A percentile compares a stretch with the other conserved stretches of the same genome.
Conservation (phyloP, 345 rosid species). For the Citrus inodora region DNA sequence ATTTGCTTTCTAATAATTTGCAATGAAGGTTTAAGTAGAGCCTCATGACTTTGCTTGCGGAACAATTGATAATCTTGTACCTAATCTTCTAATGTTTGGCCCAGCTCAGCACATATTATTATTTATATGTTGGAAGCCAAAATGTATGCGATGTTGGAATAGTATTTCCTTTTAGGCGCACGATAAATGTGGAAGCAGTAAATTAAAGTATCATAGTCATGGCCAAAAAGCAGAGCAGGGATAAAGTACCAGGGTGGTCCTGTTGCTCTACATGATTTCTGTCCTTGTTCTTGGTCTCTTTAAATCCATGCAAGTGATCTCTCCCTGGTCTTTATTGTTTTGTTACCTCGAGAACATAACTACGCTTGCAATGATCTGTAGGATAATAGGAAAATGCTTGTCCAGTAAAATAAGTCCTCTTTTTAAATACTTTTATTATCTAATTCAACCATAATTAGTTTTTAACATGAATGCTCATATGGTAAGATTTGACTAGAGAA, state of each 20-base stretch:
- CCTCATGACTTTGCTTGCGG: not conserved
- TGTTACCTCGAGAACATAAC: not conserved
- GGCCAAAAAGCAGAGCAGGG: not conserved
- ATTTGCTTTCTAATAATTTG: not conserved
- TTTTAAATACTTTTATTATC: not conserved
- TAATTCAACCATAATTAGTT: not conserved
- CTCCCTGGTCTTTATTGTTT: not conserved
- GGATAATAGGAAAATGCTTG: not conserved
- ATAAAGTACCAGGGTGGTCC: slow-evolving; percentile 5
- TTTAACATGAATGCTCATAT: not conserved
- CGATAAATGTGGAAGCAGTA: slow-evolving; percentile 11
- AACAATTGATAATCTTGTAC: slow-evolving; percentile 1
- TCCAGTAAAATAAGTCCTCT: not conserved
- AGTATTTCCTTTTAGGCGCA: not conserved
- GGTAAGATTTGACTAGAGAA: not conserved
- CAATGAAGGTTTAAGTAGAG: slow-evolving; percentile 3
- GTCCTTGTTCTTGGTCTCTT: not conserved
- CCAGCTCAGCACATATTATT: not conserved
- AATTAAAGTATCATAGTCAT: not conserved
- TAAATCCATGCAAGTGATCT: not conserved
- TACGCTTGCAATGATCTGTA: not conserved
- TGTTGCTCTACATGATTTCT: not conserved
- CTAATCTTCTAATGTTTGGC: slow-evolving; percentile 5
- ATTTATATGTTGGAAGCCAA: not conserved
- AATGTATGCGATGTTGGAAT: not conserved